phyloP scores from a whole-genome alignment of 1,284 basidiomycete genomes.

The Vanrija sp. region DNA sequence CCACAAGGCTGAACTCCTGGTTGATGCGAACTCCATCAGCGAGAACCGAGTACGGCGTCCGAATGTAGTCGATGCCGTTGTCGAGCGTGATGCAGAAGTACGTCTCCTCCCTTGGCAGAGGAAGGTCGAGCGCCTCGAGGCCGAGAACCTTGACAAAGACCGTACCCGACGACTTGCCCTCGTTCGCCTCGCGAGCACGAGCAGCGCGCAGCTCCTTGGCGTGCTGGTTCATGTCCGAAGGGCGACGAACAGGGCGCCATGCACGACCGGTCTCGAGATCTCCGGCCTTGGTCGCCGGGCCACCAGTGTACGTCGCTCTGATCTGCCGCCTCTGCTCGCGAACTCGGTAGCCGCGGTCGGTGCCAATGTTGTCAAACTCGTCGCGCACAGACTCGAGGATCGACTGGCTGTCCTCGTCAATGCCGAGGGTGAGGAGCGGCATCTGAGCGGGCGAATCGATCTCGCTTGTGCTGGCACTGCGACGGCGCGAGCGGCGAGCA shows the following conservation, averaged over 20 bases:
- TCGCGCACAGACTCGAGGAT: constrained; percentile 43
- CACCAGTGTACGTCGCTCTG: constrained; percentile 68
- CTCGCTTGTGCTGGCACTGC: constrained; percentile 44
- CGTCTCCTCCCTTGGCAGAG: constrained; percentile 69
- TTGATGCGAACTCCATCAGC: constrained; percentile 66
- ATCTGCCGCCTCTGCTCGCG: constrained; percentile 64
- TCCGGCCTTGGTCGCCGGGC: constrained; percentile 62
- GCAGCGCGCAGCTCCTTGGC: constrained; percentile 79
- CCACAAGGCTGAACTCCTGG: constrained; percentile 83
- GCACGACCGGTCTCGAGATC: constrained; percentile 77
- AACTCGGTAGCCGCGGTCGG: constrained; percentile 58
- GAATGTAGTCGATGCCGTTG: constrained; percentile 95
- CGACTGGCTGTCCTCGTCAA: constrained; percentile 34
- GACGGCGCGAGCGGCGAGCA: constrained; percentile 28
- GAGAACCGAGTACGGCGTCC: constrained; percentile 74
- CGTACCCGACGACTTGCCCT: constrained; percentile 78
- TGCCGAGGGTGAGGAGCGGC: constrained; percentile 38
- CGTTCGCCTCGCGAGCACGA: constrained; percentile 63
- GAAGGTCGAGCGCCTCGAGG: constrained; percentile 68
- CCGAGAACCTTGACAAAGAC: constrained; percentile 90
- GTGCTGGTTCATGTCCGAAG: constrained; percentile 95
- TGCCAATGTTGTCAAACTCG: constrained; percentile 39
- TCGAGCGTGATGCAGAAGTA: constrained; percentile 84
- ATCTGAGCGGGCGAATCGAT: constrained; percentile 18
- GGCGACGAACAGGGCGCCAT: constrained; percentile 80